A percentile compares a stretch with the other conserved stretches of the same genome.
These are phyloP conservation scores for Ensete glaucum DNA, from an alignment of 176 grass and related monocot species.

Conservation along the genomic window DNA sequence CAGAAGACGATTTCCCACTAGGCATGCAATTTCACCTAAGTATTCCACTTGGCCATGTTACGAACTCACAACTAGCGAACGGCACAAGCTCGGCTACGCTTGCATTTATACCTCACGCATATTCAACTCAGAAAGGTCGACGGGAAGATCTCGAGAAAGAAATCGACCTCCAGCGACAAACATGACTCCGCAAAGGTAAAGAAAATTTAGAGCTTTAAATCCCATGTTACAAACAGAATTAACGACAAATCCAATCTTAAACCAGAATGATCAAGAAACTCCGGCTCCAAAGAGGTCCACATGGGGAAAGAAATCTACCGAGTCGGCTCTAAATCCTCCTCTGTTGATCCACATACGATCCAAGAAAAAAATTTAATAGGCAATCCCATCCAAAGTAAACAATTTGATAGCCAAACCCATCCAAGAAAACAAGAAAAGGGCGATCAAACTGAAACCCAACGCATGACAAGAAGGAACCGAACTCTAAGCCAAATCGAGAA, in stretches of 20 bases:
- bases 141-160: not conserved
- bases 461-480: not conserved
- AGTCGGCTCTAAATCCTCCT: not conserved
- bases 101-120: not conserved
- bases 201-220: not conserved
- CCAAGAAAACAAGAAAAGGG: not conserved
- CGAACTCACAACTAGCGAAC: not conserved
- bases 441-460: not conserved
- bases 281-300: not conserved
- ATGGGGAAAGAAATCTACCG: not conserved
- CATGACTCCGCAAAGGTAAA: not conserved
- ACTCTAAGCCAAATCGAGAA: not conserved
- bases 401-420: not conserved
- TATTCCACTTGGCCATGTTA: too few species aligned
- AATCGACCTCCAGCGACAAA: not conserved
- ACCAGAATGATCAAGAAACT: not conserved
- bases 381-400: not conserved
- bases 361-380: not conserved
- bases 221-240: not conserved
- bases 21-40: not conserved
- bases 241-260: not conserved
- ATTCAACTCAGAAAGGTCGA: not conserved
- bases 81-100: not conserved
- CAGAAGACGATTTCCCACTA: not conserved
- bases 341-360: too few species aligned